phyloP scores from a whole-genome alignment of 305 asterid genomes.

The Ajuga reptans region DNA sequence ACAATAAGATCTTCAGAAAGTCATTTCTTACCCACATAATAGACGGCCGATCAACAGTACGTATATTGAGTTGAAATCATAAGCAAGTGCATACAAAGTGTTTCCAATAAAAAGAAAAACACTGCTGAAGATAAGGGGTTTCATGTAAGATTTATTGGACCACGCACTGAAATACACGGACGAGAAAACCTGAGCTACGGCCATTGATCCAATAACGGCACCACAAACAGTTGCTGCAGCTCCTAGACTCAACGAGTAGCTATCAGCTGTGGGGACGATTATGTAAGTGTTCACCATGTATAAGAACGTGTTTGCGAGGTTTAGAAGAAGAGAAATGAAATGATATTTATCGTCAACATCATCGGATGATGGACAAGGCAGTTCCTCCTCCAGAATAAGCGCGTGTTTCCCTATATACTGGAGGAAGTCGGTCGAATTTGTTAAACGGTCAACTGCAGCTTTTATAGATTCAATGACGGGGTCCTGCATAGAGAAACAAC shows the following conservation, averaged over 20 bases:
- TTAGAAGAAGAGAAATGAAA: conserved; percentile 56
- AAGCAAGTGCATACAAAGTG: conserved; percentile 61
- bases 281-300: conserved; percentile 77
- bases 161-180: conserved; percentile 78
- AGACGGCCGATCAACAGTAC: conserved; percentile 58
- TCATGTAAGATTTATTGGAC: conserved; percentile 74
- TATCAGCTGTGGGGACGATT: conserved; percentile 76
- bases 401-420: conserved; percentile 67
- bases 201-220: conserved; percentile 70
- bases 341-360: conserved; percentile 43
- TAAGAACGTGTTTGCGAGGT: conserved; percentile 55
- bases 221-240: conserved; percentile 85
- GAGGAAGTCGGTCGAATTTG: conserved; percentile 53
- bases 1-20: neutral
- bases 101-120: conserved; percentile 64
- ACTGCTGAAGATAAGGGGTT: conserved; percentile 72
- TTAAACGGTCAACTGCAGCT: conserved; percentile 51
- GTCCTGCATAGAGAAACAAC: conserved; percentile 36
- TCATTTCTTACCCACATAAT: conserved; percentile 54
- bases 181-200: conserved; percentile 75
- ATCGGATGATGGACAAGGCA: conserved; percentile 39
- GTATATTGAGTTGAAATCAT: conserved; percentile 53
- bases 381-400: conserved; percentile 53
- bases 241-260: conserved; percentile 63
- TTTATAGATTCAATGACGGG: conserved; percentile 47